Conservation (phyloP, 257 asterid genomes). For the Solanum corneliomulleri region DNA sequence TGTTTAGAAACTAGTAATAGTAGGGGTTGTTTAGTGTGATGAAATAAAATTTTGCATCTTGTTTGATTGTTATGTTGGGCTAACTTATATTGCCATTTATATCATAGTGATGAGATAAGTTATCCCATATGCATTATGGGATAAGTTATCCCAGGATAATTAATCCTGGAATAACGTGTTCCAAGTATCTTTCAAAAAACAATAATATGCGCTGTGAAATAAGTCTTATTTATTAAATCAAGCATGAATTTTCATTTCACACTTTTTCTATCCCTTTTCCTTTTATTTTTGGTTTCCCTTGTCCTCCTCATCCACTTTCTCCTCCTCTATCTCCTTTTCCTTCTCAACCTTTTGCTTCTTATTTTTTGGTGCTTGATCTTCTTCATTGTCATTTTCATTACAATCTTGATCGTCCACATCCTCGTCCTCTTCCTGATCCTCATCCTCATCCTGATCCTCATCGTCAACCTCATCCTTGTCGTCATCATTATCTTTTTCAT, state of each 20-base stretch:
- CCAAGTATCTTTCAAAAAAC: neutral
- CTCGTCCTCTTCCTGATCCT: too few species aligned
- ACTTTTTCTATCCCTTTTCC: neutral
- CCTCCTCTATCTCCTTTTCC: neutral
- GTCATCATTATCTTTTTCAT: neutral
- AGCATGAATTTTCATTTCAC: neutral
- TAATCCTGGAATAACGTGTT: too few species aligned
- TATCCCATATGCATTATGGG: too few species aligned
- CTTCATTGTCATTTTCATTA: neutral
- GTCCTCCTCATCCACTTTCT: neutral
- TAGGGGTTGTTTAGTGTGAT: too few species aligned
- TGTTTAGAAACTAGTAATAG: neutral
- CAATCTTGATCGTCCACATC: neutral
- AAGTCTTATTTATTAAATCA: neutral
- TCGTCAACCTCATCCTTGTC: neutral
- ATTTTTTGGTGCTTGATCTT: neutral
- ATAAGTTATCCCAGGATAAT: too few species aligned
- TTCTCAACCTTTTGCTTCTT: neutral
- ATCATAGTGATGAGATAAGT: too few species aligned
- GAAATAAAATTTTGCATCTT: too few species aligned
- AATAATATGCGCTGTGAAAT: neutral
- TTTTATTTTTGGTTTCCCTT: too few species aligned
- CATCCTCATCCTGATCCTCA: too few species aligned
- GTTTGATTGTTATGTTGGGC: too few species aligned
- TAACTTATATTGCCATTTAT: too few species aligned